A percentile compares a stretch with the other conserved stretches of the same genome.
These are phyloP conservation scores for Rhytidiadelphus loreus DNA, from an alignment of 225 moss, liverwort and hornwort species.

Conservation along the genomic window DNA sequence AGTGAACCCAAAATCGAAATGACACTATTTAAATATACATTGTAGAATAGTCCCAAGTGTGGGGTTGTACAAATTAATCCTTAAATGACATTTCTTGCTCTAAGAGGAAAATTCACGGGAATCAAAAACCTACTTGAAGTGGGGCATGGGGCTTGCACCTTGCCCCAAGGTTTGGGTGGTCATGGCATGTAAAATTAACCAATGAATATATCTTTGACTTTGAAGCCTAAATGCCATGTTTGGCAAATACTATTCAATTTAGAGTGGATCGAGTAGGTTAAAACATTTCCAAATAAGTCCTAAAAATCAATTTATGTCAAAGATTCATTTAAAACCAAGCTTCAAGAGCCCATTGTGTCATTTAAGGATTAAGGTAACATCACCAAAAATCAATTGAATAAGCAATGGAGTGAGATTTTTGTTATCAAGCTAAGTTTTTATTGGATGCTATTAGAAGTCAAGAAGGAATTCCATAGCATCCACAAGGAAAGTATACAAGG, in stretches of 20 bases:
- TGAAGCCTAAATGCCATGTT: not conserved
- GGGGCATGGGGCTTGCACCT: accelerated
- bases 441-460: not conserved
- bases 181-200: accelerated
- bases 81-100: not conserved
- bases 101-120: no score
- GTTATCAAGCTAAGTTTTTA: not conserved
- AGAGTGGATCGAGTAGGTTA: not conserved
- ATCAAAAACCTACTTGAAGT: not conserved
- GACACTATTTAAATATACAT: not conserved
- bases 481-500: not conserved
- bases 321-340: not conserved
- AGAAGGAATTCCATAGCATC: not conserved
- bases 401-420: not conserved
- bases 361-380: not conserved
- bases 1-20: not conserved
- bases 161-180: accelerated
- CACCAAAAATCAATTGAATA: not conserved
- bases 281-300: no score
- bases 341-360: accelerated
- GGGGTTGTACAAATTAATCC: not conserved
- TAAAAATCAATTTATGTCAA: no score
- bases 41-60: accelerated
- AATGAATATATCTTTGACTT: not conserved
- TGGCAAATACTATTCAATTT: not conserved